phyloP scores from a whole-genome alignment of 2,329 filamentous ascomycete species.

The Botrytis aclada region DNA sequence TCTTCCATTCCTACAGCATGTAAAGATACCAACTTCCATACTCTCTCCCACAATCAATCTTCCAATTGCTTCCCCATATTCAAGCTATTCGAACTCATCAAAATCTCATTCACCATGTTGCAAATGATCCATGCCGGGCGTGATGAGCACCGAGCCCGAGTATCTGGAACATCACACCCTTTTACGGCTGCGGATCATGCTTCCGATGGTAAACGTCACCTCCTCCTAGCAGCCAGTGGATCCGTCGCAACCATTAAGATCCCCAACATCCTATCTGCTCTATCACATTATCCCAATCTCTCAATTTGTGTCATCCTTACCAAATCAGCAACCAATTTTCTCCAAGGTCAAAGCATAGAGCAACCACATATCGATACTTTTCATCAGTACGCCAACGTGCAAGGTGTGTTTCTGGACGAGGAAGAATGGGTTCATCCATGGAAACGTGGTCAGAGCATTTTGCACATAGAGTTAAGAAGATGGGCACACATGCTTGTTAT shows the following conservation, averaged over 20 bases:
- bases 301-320: conserved; percentile 87
- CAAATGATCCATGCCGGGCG: conserved; percentile 24
- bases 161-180: conserved; percentile 20
- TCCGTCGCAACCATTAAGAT: conserved; percentile 90
- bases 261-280: conserved; percentile 59
- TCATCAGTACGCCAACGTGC: conserved; percentile 63
- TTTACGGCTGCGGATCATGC: conserved; percentile 36
- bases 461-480: conserved; percentile 85
- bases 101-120: conserved; percentile 24
- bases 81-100: background rate
- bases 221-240: conserved; percentile 65
- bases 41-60: background rate
- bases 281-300: conserved; percentile 52
- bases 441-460: conserved; percentile 72
- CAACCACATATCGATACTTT: conserved; percentile 68
- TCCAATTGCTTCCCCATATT: background rate
- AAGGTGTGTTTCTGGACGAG: conserved; percentile 76
- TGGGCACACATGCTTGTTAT: conserved; percentile 81
- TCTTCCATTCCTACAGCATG: background rate
- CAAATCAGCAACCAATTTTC: conserved; percentile 68
- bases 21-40: background rate
- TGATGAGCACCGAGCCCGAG: conserved; percentile 17
- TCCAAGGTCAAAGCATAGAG: conserved; percentile 71
- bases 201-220: conserved; percentile 54
- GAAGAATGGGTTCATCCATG: conserved; percentile 82